These are phyloP conservation scores for Hericium coralloides DNA, from an alignment of 768 basidiomycete species.

Conservation along the genomic window DNA sequence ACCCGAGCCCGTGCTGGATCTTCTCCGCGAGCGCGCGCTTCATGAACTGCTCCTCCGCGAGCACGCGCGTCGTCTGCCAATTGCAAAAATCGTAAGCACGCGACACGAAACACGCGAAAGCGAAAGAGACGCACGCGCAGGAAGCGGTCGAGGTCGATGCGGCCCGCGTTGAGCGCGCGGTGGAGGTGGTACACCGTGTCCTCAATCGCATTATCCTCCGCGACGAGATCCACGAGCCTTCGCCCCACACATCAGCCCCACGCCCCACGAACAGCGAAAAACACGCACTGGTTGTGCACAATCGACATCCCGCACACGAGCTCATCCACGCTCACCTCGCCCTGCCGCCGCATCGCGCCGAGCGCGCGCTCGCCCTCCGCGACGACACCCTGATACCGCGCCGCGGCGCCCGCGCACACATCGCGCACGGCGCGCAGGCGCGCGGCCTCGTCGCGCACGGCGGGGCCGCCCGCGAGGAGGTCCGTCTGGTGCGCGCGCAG, in stretches of 20 bases:
- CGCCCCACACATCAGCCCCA: conserved; percentile 5
- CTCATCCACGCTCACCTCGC: conserved; percentile 93
- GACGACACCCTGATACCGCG: conserved; percentile 55
- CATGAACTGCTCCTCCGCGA: conserved; percentile 96
- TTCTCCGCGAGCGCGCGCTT: conserved; percentile 92
- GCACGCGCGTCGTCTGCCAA: conserved; percentile 65
- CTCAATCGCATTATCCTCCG: conserved; percentile 98
- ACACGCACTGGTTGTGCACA: conserved; percentile 89
- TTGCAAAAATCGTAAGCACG: conserved; percentile 3
- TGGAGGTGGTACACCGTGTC: conserved; percentile 97
- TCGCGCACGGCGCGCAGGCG: conserved; percentile 87
- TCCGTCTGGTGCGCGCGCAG: conserved; percentile 77
- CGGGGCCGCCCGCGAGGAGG: conserved; percentile 83
- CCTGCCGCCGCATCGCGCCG: conserved; percentile 68
- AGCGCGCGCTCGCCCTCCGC: conserved; percentile 64
- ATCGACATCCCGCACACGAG: conserved; percentile 92
- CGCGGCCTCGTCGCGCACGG: conserved; percentile 94
- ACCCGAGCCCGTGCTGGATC: conserved; percentile 58
- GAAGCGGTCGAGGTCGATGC: conserved; percentile 92
- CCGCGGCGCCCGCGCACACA: conserved; percentile 77
- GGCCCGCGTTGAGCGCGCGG: conserved; percentile 81
- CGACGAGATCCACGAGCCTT: conserved; percentile 92
- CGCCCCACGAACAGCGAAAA: not conserved
- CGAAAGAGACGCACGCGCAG: conserved; percentile 54
- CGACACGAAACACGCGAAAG: not conserved